Conservation (phyloP, 129 eudicot genomes). For the Centella asiatica region DNA sequence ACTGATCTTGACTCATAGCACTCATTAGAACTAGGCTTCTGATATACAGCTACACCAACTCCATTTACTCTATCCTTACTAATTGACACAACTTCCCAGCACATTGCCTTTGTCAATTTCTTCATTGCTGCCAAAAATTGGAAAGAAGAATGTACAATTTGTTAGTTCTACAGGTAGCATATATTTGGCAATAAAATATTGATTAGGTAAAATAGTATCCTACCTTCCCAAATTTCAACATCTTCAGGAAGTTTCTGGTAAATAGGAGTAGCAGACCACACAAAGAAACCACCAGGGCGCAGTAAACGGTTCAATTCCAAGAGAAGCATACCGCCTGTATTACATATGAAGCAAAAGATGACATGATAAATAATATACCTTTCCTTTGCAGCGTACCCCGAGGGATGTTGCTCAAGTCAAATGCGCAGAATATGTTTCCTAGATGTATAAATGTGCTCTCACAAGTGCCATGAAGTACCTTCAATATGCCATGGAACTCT, state of each 20-base stretch:
- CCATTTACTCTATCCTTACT: slow-evolving; percentile 7
- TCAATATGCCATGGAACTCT: slow-evolving; percentile 11
- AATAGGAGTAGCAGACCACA: slow-evolving; percentile 10
- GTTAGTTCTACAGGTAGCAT: neutral
- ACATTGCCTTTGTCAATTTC: slow-evolving; percentile 1
- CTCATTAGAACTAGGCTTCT: slow-evolving; percentile 10
- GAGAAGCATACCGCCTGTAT: slow-evolving; percentile 2
- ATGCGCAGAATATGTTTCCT: too few relatives aligned
- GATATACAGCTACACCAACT: slow-evolving; percentile 11
- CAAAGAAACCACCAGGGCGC: slow-evolving; percentile 11
- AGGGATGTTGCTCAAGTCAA: too few relatives aligned
- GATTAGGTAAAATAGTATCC: neutral
- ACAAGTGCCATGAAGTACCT: slow-evolving; percentile 6
- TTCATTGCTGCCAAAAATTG: slow-evolving; percentile 10
- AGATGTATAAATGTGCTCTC: too few relatives aligned
- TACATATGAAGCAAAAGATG: neutral
- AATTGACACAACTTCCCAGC: slow-evolving; percentile 4
- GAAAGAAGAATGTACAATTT: neutral
- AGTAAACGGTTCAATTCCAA: slow-evolving; percentile 8
- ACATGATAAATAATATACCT: neutral
- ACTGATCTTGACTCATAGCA: slow-evolving; percentile 3
- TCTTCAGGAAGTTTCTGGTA: slow-evolving; percentile 10
- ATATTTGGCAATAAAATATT: neutral
- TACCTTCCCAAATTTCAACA: slow-evolving; percentile 11
- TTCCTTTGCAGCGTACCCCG: too few relatives aligned